These are phyloP conservation scores for Phytophthora capsici DNA, from an alignment of 352 stramenopile species.

Conservation along the genomic window DNA sequence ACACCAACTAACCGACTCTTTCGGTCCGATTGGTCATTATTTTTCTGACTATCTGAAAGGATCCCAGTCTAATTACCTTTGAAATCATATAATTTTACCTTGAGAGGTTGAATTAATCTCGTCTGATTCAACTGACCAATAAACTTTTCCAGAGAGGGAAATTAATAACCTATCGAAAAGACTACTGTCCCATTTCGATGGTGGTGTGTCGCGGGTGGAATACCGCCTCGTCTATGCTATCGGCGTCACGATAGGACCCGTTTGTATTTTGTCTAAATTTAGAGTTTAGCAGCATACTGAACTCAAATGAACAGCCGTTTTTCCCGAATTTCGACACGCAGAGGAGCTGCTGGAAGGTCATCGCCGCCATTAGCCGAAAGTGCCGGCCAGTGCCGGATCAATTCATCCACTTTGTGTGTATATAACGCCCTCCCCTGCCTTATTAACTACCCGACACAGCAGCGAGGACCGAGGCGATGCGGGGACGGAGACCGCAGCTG, in stretches of 20 bases:
- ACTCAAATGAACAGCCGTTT: slow-evolving; percentile 29
- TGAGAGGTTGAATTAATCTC: neutral
- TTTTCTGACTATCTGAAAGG: slow-evolving; percentile 34
- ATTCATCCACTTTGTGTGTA: slow-evolving; percentile 16
- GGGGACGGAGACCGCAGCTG: slow-evolving; percentile 42
- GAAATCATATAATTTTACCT: neutral
- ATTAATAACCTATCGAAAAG: slow-evolving; percentile 9
- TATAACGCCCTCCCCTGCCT: slow-evolving; percentile 7
- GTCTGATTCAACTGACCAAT: neutral
- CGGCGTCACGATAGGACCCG: slow-evolving; percentile 4
- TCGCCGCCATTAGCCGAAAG: slow-evolving; percentile 26
- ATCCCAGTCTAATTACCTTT: slow-evolving; percentile 18
- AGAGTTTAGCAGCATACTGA: slow-evolving; percentile 28
- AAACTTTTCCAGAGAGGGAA: no score
- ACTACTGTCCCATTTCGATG: neutral
- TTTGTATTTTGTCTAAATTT: slow-evolving; percentile 36
- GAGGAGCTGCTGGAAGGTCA: slow-evolving; percentile 34
- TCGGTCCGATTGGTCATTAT: slow-evolving; percentile 13
- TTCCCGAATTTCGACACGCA: slow-evolving; percentile 36
- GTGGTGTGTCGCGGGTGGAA: neutral
- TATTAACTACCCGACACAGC: neutral
- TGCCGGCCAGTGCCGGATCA: slow-evolving; percentile 27
- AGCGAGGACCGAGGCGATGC: slow-evolving; percentile 26
- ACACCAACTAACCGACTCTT: slow-evolving; percentile 26
- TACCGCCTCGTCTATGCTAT: slow-evolving; percentile 12